phyloP scores from a whole-genome alignment of 371 early-diverging fungal genomes.

The Lichtheimia ornata region DNA sequence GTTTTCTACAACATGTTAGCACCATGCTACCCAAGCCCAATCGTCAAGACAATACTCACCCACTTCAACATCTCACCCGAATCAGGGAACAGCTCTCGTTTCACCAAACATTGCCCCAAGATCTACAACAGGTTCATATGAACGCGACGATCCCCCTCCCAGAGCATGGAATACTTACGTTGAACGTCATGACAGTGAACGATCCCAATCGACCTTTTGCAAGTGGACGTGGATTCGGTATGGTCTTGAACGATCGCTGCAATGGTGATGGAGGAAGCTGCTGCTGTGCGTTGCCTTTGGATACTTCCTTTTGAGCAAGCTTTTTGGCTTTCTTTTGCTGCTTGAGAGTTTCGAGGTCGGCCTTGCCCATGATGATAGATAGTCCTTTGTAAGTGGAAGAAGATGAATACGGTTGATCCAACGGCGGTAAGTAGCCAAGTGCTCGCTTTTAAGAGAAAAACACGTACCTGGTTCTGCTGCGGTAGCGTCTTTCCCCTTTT shows the following conservation, averaged over 20 bases:
- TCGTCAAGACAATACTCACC: constrained; percentile 18
- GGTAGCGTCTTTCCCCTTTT: too few relatives aligned
- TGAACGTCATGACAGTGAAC: constrained; percentile 40
- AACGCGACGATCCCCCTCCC: neutral
- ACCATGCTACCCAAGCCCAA: too few relatives aligned
- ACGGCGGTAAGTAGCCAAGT: too few relatives aligned
- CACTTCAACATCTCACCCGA: constrained; percentile 47
- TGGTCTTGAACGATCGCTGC: constrained; percentile 20
- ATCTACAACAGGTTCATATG: constrained; percentile 29
- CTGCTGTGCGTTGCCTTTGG: constrained; percentile 3
- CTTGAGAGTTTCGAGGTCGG: constrained; percentile 16
- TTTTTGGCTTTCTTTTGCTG: constrained; percentile 22
- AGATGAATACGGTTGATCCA: too few relatives aligned
- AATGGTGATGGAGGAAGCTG: constrained; percentile 20
- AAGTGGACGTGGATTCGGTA: constrained; percentile 17
- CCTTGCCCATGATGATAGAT: constrained; percentile 13
- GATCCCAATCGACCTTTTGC: constrained; percentile 7
- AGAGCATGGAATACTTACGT: constrained; percentile 21
- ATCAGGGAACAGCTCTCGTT: constrained; percentile 57
- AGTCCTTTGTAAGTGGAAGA: too few relatives aligned
- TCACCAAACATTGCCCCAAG: constrained; percentile 54
- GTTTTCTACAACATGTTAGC: constrained; percentile 30
- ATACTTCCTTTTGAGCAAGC: constrained; percentile 14
- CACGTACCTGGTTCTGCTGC: too few relatives aligned
- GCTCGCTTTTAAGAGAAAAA: too few relatives aligned